Evolutionary conservation across 768 basidiomycete species (phyloP).

Genomic region (Boletus speciosus): DNA sequence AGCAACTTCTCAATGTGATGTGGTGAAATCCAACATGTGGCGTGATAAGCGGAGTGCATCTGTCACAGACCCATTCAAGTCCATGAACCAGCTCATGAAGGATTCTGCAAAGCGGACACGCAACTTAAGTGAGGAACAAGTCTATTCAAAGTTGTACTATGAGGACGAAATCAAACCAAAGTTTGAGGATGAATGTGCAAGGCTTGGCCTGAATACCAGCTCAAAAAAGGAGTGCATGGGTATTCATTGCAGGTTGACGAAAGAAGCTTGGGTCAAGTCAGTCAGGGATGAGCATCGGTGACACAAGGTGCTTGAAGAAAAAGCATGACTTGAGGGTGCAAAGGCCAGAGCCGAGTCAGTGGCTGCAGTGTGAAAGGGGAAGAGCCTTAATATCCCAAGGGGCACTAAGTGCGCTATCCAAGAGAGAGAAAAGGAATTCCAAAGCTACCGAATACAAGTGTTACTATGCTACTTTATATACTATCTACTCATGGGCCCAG

Average conservation of each 20-base stretch:
- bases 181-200: not conserved
- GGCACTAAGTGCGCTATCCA: too few relatives aligned
- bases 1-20: not conserved
- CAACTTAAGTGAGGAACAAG: not conserved
- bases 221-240: not conserved
- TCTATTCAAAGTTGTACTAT: not conserved
- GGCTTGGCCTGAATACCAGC: not conserved
- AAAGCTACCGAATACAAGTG: too few relatives aligned
- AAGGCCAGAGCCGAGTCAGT: not conserved
- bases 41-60: too few relatives aligned
- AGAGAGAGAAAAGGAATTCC: too few relatives aligned
- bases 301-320: not conserved
- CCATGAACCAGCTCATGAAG: not conserved
- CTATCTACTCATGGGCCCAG: too few relatives aligned
- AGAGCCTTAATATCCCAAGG: too few relatives aligned
- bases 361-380: too few relatives aligned
- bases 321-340: not conserved
- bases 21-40: not conserved
- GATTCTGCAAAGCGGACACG: not conserved
- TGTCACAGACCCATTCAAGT: not conserved
- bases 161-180: not conserved
- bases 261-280: not conserved
- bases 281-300: not conserved
- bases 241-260: not conserved
- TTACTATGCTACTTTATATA: too few relatives aligned